phyloP scores from a whole-genome alignment of 1,284 basidiomycete species.

The Ustilago loliicola region DNA sequence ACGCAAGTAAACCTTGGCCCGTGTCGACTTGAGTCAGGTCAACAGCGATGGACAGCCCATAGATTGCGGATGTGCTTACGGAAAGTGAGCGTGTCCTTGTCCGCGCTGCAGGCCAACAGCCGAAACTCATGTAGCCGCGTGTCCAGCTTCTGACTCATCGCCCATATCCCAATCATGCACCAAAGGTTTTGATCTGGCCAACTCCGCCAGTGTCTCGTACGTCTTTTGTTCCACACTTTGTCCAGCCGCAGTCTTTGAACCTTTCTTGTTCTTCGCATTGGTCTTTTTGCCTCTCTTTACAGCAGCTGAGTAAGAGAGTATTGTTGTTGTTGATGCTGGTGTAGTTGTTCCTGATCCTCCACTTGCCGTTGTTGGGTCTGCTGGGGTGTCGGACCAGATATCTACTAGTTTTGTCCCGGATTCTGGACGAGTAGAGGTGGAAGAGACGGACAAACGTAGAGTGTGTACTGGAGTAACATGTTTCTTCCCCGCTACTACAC shows the following conservation, averaged over 20 bases:
- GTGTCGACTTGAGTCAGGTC: no score
- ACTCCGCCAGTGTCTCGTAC: conserved; percentile 20
- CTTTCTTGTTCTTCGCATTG: not conserved
- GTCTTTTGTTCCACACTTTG: conserved; percentile 29
- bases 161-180: conserved; percentile 37
- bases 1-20: no score
- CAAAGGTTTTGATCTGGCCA: conserved; percentile 16
- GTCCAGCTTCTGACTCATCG: not conserved
- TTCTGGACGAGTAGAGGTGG: not conserved
- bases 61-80: no score
- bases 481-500: not conserved
- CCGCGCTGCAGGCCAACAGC: no score
- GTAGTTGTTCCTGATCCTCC: not conserved
- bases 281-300: conserved; percentile 22
- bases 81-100: no score
- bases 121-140: no score
- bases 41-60: no score
- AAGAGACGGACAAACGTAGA: conserved; percentile 7
- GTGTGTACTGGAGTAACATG: conserved; percentile 32
- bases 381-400: conserved; percentile 24
- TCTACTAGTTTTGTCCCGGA: conserved; percentile 39
- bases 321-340: not conserved
- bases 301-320: conserved; percentile 38
- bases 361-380: not conserved
- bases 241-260: not conserved